Evolutionary conservation across 352 stramenopile genomes (phyloP).

Genomic region (Phytophthora pistaciae): DNA sequence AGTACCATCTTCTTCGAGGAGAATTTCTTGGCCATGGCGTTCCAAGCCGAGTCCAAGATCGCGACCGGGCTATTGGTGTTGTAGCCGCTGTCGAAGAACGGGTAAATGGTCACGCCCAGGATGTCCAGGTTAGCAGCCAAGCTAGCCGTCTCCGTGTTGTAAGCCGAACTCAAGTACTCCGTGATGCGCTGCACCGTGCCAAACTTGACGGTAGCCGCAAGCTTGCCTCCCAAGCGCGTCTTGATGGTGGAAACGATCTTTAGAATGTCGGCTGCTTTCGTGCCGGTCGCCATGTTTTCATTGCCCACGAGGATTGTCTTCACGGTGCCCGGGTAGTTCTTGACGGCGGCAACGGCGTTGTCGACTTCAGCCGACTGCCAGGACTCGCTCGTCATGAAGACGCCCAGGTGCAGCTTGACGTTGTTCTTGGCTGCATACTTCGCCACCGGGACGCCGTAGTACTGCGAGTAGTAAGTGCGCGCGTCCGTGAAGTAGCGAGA

Average conservation of each 20-base stretch:
- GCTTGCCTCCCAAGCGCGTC: slow-evolving; percentile 24
- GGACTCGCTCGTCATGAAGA: slow-evolving; percentile 58
- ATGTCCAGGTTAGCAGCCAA: slow-evolving; percentile 51
- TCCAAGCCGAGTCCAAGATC: slow-evolving; percentile 41
- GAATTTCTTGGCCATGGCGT: slow-evolving; percentile 50
- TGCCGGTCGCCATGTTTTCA: slow-evolving; percentile 41
- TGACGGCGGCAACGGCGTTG: slow-evolving; percentile 46
- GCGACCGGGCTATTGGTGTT: slow-evolving; percentile 41
- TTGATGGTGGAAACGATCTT: slow-evolving; percentile 41
- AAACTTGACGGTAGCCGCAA: slow-evolving; percentile 53
- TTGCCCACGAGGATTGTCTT: slow-evolving; percentile 62
- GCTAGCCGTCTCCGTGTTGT: slow-evolving; percentile 34
- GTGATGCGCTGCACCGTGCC: slow-evolving; percentile 64
- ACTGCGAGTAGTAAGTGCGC: slow-evolving; percentile 69
- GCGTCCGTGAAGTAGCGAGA: slow-evolving; percentile 50
- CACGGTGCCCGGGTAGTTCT: slow-evolving; percentile 54
- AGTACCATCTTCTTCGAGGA: slow-evolving; percentile 39
- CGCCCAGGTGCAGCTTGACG: slow-evolving; percentile 65
- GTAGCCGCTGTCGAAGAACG: slow-evolving; percentile 63
- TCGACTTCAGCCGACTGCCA: slow-evolving; percentile 58
- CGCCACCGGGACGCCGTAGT: slow-evolving; percentile 51
- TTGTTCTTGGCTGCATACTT: slow-evolving; percentile 54
- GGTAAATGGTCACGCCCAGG: slow-evolving; percentile 70
- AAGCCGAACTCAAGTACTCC: slow-evolving; percentile 50
- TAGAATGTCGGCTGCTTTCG: slow-evolving; percentile 40